A percentile compares a stretch with the other conserved stretches of the same genome.
These are phyloP conservation scores for Sclerotiophoma versabilis DNA, from an alignment of 2,329 filamentous ascomycete species.

Conservation along the genomic window DNA sequence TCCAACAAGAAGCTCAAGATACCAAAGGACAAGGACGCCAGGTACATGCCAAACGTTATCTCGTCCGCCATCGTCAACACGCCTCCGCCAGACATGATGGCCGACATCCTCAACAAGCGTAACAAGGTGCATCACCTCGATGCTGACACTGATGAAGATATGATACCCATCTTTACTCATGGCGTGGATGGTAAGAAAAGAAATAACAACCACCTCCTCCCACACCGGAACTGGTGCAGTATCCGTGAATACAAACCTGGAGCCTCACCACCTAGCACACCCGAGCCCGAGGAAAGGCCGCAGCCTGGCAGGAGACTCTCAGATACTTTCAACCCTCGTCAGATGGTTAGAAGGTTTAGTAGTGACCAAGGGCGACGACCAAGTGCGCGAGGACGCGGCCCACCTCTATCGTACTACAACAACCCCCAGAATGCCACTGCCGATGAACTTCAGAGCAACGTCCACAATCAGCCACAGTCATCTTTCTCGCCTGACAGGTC, in stretches of 20 bases:
- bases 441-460: conserved; percentile 35
- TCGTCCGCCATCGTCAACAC: conserved; percentile 94
- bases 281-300: conserved; percentile 39
- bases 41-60: conserved; percentile 96
- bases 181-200: conserved; percentile 88
- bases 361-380: conserved; percentile 34
- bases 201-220: conserved; percentile 89
- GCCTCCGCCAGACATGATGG: conserved; percentile 85
- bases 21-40: conserved; percentile 87
- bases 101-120: conserved; percentile 90
- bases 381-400: conserved; percentile 36
- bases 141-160: conserved; percentile 84
- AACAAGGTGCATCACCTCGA: conserved; percentile 77
- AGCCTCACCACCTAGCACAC: conserved; percentile 68
- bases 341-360: conserved; percentile 53
- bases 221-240: conserved; percentile 93
- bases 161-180: conserved; percentile 91
- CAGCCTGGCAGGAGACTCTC: conserved; percentile 40
- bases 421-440: conserved; percentile 45
- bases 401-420: conserved; percentile 50
- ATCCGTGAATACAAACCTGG: conserved; percentile 86
- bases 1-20: conserved; percentile 78
- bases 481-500: conserved; percentile 47
- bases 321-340: conserved; percentile 47
- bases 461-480: conserved; percentile 37